phyloP scores from a whole-genome alignment of 116 monocot species.

The Zostera marina region DNA sequence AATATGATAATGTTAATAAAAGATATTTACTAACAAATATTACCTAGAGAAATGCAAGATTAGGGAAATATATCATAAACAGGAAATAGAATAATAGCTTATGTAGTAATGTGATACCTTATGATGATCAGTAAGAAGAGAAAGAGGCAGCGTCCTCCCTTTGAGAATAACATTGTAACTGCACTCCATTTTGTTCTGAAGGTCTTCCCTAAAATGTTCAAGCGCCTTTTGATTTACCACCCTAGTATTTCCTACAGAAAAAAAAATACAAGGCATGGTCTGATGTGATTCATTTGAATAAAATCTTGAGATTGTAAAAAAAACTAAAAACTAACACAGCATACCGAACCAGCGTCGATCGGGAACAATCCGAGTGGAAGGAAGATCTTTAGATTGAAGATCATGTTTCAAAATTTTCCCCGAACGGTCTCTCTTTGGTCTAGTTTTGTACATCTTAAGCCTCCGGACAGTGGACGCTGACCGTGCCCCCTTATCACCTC shows the following conservation, averaged over 20 bases:
- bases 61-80: neutral
- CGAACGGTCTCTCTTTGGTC: slow-evolving; percentile 55
- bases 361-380: slow-evolving; percentile 72
- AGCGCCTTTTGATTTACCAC: slow-evolving; percentile 87
- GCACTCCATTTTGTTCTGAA: slow-evolving; percentile 28
- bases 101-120: slow-evolving; percentile 28
- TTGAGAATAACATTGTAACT: slow-evolving; percentile 80
- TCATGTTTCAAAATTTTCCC: slow-evolving; percentile 70
- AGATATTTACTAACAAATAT: no score
- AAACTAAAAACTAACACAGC: slow-evolving; percentile 1
- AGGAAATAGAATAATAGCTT: neutral
- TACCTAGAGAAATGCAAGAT: neutral
- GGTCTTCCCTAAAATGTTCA: slow-evolving; percentile 79
- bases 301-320: neutral
- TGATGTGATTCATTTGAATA: no score
- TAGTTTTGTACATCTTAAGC: slow-evolving; percentile 73
- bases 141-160: slow-evolving; percentile 74
- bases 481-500: slow-evolving; percentile 32
- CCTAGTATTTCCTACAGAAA: slow-evolving; percentile 60
- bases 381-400: slow-evolving; percentile 80
- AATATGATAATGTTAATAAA: no score
- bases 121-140: slow-evolving; percentile 75
- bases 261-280: neutral
- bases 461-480: slow-evolving; percentile 72
- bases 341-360: slow-evolving; percentile 95